These are phyloP conservation scores for Chrysanthemum lavandulifolium DNA, from an alignment of 129 eudicot genomes.

Conservation along the genomic window DNA sequence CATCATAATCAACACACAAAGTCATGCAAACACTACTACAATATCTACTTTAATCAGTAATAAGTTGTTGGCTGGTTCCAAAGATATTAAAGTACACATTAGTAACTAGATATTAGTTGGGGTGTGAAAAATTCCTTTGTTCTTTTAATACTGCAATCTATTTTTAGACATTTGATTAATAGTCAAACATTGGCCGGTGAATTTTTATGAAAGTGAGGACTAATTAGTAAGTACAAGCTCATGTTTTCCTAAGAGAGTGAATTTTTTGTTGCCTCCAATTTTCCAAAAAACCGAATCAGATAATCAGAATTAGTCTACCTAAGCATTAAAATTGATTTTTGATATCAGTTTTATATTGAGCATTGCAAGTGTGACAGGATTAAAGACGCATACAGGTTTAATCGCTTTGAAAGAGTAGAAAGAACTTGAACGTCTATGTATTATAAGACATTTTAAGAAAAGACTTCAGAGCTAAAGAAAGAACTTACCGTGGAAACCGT, in stretches of 20 bases:
- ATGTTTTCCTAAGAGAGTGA: too few species aligned
- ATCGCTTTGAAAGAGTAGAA: neutral
- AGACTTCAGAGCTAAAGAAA: neutral
- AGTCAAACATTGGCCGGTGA: conserved; percentile 4
- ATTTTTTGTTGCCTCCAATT: too few species aligned
- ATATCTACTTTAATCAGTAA: neutral
- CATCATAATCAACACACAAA: conserved; percentile 16
- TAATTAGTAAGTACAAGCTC: too few species aligned
- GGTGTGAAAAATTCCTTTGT: neutral
- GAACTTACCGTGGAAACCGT: conserved; percentile 49
- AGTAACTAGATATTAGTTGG: neutral
- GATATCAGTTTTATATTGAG: too few species aligned
- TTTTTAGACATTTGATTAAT: neutral
- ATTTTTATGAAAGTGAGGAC: neutral
- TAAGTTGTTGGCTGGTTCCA: neutral
- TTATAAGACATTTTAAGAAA: neutral
- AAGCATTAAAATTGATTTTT: too few species aligned
- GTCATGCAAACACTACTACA: neutral
- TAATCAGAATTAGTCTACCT: neutral
- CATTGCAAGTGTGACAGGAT: neutral
- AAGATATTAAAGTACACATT: neutral
- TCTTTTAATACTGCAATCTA: neutral
- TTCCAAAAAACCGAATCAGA: neutral
- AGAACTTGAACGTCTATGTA: neutral
- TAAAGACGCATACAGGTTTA: neutral